These are phyloP conservation scores for Wolfiporia cocos DNA, from an alignment of 1,284 basidiomycete genomes.

Conservation along the genomic window DNA sequence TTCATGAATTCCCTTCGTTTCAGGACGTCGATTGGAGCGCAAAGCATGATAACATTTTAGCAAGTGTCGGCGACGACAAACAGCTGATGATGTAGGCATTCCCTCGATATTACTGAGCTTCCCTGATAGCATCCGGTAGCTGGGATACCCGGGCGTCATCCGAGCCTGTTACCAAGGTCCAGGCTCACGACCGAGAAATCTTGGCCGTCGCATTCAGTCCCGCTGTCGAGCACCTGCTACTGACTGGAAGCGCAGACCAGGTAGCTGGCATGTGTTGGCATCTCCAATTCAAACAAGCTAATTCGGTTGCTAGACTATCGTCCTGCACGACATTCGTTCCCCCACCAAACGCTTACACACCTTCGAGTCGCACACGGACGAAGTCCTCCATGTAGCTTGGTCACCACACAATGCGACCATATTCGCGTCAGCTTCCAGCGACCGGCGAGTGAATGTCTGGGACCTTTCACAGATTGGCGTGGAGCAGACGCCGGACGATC, in stretches of 20 bases:
- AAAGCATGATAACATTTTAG: constrained; percentile 81
- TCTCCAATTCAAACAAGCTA: constrained; percentile 1
- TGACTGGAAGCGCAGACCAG: constrained; percentile 95
- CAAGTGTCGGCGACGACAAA: constrained; percentile 96
- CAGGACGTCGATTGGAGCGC: constrained; percentile 98
- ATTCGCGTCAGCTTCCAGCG: constrained; percentile 90
- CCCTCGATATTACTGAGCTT: not conserved
- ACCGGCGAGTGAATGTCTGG: constrained; percentile 94
- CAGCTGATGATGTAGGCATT: constrained; percentile 80
- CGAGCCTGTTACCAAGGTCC: constrained; percentile 68
- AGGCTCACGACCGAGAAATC: constrained; percentile 90
- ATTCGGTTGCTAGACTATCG: constrained; percentile 58
- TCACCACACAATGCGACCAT: constrained; percentile 89
- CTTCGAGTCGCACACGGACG: constrained; percentile 92
- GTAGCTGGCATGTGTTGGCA: constrained; percentile 31
- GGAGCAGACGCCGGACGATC: constrained; percentile 96
- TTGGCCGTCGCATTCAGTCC: constrained; percentile 91
- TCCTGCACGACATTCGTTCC: constrained; percentile 85
- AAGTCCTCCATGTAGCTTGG: constrained; percentile 93
- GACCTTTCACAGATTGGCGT: constrained; percentile 90
- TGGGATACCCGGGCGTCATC: constrained; percentile 86
- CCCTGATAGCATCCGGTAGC: constrained; percentile 33
- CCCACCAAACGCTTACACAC: constrained; percentile 82
- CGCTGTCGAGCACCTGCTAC: constrained; percentile 74
- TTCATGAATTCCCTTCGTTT: too few species aligned